Percentiles rank a stretch among this genome's conserved stretches.
Evolutionary conservation across 495 filamentous ascomycete species (phyloP).

Genomic region (Filosporella fistucella): DNA sequence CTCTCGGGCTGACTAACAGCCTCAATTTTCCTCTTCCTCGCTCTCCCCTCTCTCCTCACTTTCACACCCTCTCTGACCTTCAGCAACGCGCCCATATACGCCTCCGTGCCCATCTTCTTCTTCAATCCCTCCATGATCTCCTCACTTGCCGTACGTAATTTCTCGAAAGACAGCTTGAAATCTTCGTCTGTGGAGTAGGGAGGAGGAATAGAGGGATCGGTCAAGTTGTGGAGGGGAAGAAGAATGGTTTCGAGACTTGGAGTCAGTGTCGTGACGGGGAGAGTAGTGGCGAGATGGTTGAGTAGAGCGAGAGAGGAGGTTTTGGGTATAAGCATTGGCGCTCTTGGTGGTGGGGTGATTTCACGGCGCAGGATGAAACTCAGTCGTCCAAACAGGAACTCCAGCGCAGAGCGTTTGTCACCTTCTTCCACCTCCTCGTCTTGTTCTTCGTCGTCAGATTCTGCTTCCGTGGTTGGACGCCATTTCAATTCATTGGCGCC

Average conservation of each 20-base stretch:
- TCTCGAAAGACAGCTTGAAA: constrained; percentile 64
- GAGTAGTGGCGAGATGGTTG: constrained; percentile 50
- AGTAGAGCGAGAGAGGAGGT: constrained; percentile 72
- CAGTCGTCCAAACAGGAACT: constrained; percentile 70
- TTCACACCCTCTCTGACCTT: constrained; percentile 64
- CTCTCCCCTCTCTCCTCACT: constrained; percentile 64
- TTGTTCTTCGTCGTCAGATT: constrained; percentile 38
- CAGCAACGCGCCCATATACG: constrained; percentile 65
- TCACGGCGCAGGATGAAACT: constrained; percentile 77
- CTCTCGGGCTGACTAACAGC: constrained; percentile 77
- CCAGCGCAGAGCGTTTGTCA: constrained; percentile 46
- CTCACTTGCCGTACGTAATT: constrained; percentile 60
- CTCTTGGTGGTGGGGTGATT: constrained; percentile 54
- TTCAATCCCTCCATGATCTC: constrained; percentile 74
- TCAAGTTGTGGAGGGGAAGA: constrained; percentile 76
- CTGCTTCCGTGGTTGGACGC: constrained; percentile 37
- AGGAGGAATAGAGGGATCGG: constrained; percentile 67
- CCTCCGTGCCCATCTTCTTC: constrained; percentile 75
- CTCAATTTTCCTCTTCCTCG: constrained; percentile 80
- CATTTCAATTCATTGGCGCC: constrained; percentile 57
- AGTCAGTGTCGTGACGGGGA: constrained; percentile 50
- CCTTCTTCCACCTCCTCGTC: constrained; percentile 19
- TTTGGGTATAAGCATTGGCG: constrained; percentile 58
- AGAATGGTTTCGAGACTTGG: constrained; percentile 63
- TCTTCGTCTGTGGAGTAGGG: constrained; percentile 60